Conservation (phyloP, 768 basidiomycete genomes). For the Kwoniella sp. region DNA sequence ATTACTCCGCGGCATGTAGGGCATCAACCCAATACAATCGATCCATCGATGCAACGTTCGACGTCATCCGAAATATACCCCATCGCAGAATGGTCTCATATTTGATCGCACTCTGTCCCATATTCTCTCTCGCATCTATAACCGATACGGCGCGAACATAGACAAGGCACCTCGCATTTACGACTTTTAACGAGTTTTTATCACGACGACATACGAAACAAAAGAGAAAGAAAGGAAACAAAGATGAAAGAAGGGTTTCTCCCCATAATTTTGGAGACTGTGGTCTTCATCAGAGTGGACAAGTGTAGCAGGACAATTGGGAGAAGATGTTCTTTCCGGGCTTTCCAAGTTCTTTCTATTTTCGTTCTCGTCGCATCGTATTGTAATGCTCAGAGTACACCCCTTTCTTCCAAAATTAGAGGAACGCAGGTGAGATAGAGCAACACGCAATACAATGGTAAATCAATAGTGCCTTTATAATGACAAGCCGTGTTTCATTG, state of each 20-base stretch:
- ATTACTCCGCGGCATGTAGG: conserved; percentile 10
- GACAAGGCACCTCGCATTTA: conserved; percentile 5
- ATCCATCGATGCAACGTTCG: not conserved
- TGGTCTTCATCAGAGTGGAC: not conserved
- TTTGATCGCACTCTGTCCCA: not conserved
- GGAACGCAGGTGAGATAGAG: too few species aligned
- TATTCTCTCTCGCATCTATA: not conserved
- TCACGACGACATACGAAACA: not conserved
- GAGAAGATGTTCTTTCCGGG: conserved; percentile 2
- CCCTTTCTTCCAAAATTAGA: not conserved
- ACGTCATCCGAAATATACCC: conserved; percentile 9
- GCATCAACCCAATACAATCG: too few species aligned
- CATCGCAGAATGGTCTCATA: not conserved
- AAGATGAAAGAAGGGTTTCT: conserved; percentile 4
- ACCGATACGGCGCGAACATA: not conserved
- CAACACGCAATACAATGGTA: not conserved
- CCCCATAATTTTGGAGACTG: not conserved
- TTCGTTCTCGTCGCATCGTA: not conserved
- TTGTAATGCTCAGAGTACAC: not conserved
- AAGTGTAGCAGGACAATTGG: not conserved
- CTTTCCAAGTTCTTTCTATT: not conserved
- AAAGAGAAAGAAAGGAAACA: not conserved
- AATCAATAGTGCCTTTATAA: conserved; percentile 2
- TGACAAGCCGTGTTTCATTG: not conserved
- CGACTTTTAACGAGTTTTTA: conserved; percentile 11